A percentile compares a stretch with the other conserved stretches of the same genome.
These are phyloP conservation scores for Cucurbitaria berberidis DNA, from an alignment of 2,329 filamentous ascomycete genomes.

Conservation along the genomic window DNA sequence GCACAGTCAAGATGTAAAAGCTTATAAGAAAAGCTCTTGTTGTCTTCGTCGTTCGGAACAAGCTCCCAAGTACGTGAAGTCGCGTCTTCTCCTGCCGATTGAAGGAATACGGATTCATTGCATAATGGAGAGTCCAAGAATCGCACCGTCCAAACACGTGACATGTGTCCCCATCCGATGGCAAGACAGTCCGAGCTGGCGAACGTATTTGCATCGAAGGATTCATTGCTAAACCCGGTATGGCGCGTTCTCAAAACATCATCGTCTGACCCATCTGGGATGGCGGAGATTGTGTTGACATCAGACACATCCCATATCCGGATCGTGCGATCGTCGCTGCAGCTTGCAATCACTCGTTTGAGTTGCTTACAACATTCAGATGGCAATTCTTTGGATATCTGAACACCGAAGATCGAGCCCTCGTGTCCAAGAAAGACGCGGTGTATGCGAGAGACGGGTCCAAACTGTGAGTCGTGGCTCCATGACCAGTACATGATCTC, in stretches of 20 bases:
- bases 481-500: conserved; percentile 92
- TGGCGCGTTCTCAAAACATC: conserved; percentile 42
- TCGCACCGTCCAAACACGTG: conserved; percentile 85
- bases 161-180: conserved; percentile 82
- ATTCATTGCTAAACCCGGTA: conserved; percentile 53
- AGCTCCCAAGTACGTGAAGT: conserved; percentile 73
- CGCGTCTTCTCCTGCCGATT: conserved; percentile 87
- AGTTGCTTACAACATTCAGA: conserved; percentile 41
- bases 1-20: conserved; percentile 64
- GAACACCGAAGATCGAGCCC: conserved; percentile 90
- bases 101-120: conserved; percentile 56
- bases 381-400: conserved; percentile 64
- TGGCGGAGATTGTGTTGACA: conserved; percentile 10
- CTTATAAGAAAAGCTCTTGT: conserved; percentile 22
- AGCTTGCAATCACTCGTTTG: conserved; percentile 79
- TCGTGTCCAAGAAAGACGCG: conserved; percentile 74
- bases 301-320: conserved; percentile 83
- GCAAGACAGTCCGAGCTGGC: conserved; percentile 59
- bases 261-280: conserved; percentile 29
- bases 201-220: conserved; percentile 26
- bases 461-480: conserved; percentile 40
- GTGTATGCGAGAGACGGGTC: conserved; percentile 52
- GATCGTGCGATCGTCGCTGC: conserved; percentile 92
- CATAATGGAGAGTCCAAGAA: conserved; percentile 58
- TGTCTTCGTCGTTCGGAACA: conserved; percentile 5